Percentiles rank a stretch among this genome's conserved stretches.
Conservation (phyloP, 2,329 filamentous ascomycete genomes). For the Stemphylium vesicarium region DNA sequence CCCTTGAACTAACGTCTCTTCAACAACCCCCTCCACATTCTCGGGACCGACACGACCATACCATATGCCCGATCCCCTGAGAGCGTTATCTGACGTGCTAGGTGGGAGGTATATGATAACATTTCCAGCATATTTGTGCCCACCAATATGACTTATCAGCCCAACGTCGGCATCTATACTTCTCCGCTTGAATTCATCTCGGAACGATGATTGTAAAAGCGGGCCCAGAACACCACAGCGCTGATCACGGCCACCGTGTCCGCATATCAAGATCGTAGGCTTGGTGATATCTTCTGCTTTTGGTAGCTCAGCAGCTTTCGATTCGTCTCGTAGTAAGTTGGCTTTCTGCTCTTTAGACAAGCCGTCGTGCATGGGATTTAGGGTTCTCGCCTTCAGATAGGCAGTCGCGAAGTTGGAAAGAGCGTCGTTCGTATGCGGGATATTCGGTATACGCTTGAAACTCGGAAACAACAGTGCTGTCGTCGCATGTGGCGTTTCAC, state of each 20-base stretch:
- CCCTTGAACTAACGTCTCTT: constrained; percentile 71
- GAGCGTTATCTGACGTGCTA: constrained; percentile 53
- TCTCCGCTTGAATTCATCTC: constrained; percentile 59
- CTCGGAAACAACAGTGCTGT: constrained; percentile 73
- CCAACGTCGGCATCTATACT: constrained; percentile 67
- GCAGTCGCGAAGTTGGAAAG: constrained; percentile 65
- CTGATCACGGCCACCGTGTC: constrained; percentile 80
- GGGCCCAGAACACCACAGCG: constrained; percentile 85
- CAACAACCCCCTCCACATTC: constrained; percentile 77
- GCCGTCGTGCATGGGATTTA: constrained; percentile 66
- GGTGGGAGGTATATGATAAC: constrained; percentile 81
- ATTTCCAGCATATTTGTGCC: constrained; percentile 86
- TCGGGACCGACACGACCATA: constrained; percentile 78
- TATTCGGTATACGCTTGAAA: constrained; percentile 78
- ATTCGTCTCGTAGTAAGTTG: constrained; percentile 55
- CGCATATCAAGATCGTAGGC: constrained; percentile 76
- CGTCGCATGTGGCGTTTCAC: constrained; percentile 51
- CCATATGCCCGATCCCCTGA: constrained; percentile 79
- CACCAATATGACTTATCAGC: constrained; percentile 79
- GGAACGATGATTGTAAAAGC: constrained; percentile 73
- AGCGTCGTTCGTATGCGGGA: constrained; percentile 68
- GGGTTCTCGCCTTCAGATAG: constrained; percentile 67
- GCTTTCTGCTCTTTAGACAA: constrained; percentile 62
- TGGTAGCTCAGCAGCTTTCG: constrained; percentile 55
- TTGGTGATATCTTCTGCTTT: constrained; percentile 57